phyloP scores from a whole-genome alignment of 768 basidiomycete species.

The Imleria badia region DNA sequence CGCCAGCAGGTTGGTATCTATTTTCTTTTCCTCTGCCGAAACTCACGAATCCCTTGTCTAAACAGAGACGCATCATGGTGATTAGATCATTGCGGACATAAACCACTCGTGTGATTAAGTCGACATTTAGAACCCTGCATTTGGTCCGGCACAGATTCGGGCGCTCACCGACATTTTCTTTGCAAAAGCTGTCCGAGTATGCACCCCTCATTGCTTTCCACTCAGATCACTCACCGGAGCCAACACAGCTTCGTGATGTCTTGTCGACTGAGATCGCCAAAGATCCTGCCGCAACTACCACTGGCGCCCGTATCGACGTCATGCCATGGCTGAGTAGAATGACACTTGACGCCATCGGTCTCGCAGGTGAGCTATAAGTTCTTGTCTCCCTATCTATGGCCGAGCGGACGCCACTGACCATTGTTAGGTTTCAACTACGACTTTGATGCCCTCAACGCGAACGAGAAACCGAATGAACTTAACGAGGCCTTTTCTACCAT shows the following conservation, averaged over 20 bases:
- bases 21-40: neutral
- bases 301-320: slow-evolving; percentile 27
- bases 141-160: slow-evolving; percentile 57
- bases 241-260: slow-evolving; percentile 42
- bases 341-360: slow-evolving; percentile 42
- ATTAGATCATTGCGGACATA: neutral
- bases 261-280: slow-evolving; percentile 36
- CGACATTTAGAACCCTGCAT: slow-evolving; percentile 60
- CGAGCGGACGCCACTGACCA: neutral
- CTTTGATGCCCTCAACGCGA: slow-evolving; percentile 32
- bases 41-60: neutral
- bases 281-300: slow-evolving; percentile 17
- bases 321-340: slow-evolving; percentile 32
- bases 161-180: slow-evolving; percentile 59
- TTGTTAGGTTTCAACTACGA: slow-evolving; percentile 35
- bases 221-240: neutral
- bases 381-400: neutral
- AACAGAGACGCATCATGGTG: slow-evolving; percentile 36
- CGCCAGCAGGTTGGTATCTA: slow-evolving; percentile 35
- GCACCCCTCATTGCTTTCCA: neutral
- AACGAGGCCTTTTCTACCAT: slow-evolving; percentile 33
- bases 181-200: slow-evolving; percentile 53
- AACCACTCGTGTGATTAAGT: neutral
- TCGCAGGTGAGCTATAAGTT: slow-evolving; percentile 29
- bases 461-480: slow-evolving; percentile 31